phyloP scores from a whole-genome alignment of 306 rosid species.

The Lathyrus tuberosus region DNA sequence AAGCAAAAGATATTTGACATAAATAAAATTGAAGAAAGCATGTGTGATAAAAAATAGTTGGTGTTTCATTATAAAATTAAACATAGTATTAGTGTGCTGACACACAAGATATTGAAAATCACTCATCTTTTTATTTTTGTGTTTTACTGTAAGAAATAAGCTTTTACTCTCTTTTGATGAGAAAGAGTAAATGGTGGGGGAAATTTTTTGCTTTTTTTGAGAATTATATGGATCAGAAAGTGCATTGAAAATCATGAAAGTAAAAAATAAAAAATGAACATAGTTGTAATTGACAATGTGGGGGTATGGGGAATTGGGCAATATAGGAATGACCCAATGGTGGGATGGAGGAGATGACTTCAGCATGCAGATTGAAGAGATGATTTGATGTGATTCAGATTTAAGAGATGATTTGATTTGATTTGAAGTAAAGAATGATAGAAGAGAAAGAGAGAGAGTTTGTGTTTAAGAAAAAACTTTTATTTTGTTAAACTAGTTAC shows the following conservation, averaged over 20 bases:
- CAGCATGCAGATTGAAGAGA: conserved; percentile 21
- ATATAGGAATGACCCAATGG: conserved; percentile 6
- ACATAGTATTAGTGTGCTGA: conserved; percentile 57
- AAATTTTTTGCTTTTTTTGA: not conserved
- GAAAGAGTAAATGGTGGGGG: not conserved
- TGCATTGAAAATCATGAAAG: conserved; percentile 8
- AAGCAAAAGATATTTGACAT: conserved; percentile 35
- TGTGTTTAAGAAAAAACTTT: no score
- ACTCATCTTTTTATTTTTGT: not conserved
- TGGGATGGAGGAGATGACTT: conserved; percentile 8
- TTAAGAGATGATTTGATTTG: no score
- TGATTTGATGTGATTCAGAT: conserved; percentile 7
- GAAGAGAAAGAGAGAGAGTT: no score
- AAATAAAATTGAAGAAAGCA: conserved; percentile 33
- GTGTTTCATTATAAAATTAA: conserved; percentile 32
- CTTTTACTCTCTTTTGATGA: not conserved
- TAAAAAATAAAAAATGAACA: not conserved
- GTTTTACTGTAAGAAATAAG: no score
- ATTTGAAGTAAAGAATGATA: no score
- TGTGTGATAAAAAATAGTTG: conserved; percentile 50
- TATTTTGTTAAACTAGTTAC: not conserved
- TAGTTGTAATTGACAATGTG: conserved; percentile 6
- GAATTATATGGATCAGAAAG: not conserved
- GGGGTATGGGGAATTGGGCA: conserved; percentile 10
- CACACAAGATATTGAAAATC: conserved; percentile 64